A percentile compares a stretch with the other conserved stretches of the same genome.
These are phyloP conservation scores for Candida verbasci DNA, from an alignment of 805 yeast species.

Conservation along the genomic window DNA sequence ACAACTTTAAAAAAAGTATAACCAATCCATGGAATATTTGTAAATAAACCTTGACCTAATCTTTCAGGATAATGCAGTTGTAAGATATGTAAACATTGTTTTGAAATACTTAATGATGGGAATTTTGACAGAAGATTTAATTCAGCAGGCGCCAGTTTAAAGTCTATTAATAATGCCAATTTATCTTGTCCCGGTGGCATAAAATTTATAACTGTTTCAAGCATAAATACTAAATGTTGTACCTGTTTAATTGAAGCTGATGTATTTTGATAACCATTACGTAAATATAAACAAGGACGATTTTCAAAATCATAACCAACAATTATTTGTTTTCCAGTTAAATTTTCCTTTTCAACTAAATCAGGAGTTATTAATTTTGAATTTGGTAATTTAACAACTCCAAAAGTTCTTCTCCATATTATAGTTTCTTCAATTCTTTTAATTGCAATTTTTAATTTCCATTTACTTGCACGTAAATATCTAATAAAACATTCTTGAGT, in stretches of 20 bases:
- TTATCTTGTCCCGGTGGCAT: slow-evolving; percentile 60
- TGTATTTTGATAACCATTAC: slow-evolving; percentile 55
- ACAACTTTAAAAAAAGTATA: slow-evolving; percentile 53
- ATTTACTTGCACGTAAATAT: slow-evolving; percentile 49
- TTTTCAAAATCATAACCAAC: slow-evolving; percentile 52
- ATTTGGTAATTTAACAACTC: slow-evolving; percentile 30
- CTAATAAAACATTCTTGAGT: slow-evolving; percentile 51
- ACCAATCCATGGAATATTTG: slow-evolving; percentile 55
- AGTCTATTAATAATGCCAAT: slow-evolving; percentile 51
- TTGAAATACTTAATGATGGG: slow-evolving; percentile 48
- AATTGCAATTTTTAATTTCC: slow-evolving; percentile 42
- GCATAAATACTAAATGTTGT: slow-evolving; percentile 54
- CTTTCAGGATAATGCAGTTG: slow-evolving; percentile 60
- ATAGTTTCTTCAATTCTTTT: slow-evolving; percentile 43
- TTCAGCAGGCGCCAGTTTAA: slow-evolving; percentile 41
- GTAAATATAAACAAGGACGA: slow-evolving; percentile 49
- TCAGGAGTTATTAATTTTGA: slow-evolving; percentile 37
- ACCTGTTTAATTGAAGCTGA: slow-evolving; percentile 49
- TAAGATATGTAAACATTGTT: slow-evolving; percentile 46
- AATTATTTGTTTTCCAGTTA: slow-evolving; percentile 51
- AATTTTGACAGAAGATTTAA: slow-evolving; percentile 36
- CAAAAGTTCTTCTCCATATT: slow-evolving; percentile 55
- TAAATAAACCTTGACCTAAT: slow-evolving; percentile 48
- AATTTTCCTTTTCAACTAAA: slow-evolving; percentile 42
- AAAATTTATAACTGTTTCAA: slow-evolving; percentile 47